Percentiles rank a stretch among this genome's conserved stretches.
These are phyloP conservation scores for Xylaria sp. DNA, from an alignment of 2,329 filamentous ascomycete genomes.

Conservation along the genomic window DNA sequence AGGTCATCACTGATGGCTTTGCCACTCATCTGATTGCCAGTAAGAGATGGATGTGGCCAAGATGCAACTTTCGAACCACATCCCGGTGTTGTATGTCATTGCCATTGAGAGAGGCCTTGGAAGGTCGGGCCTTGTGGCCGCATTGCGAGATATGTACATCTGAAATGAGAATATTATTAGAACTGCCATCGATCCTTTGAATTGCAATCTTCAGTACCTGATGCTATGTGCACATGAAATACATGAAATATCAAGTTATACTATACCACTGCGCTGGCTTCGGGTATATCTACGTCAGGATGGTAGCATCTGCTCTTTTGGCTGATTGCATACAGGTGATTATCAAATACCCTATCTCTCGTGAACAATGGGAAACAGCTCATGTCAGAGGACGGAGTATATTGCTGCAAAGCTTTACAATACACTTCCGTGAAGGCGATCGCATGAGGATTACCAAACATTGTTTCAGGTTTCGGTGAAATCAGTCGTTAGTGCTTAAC, in stretches of 20 bases:
- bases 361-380: not conserved
- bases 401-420: not conserved
- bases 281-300: not conserved
- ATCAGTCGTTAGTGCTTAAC: not conserved
- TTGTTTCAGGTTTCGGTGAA: not conserved
- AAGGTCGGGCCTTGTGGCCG: constrained; percentile 18
- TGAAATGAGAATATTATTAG: not conserved
- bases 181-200: not conserved
- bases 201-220: not conserved
- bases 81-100: not conserved
- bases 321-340: not conserved
- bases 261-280: not conserved
- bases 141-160: not conserved
- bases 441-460: not conserved
- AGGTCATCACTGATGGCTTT: not conserved
- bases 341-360: not conserved
- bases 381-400: not conserved
- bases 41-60: not conserved
- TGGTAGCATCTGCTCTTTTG: not conserved
- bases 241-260: not conserved
- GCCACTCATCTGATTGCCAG: not conserved
- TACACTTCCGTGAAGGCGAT: not conserved
- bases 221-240: no score
- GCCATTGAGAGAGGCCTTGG: not conserved
- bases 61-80: not conserved